Evolutionary conservation across 2,329 filamentous ascomycete genomes (phyloP).

Genomic region (Fusarium hostae): DNA sequence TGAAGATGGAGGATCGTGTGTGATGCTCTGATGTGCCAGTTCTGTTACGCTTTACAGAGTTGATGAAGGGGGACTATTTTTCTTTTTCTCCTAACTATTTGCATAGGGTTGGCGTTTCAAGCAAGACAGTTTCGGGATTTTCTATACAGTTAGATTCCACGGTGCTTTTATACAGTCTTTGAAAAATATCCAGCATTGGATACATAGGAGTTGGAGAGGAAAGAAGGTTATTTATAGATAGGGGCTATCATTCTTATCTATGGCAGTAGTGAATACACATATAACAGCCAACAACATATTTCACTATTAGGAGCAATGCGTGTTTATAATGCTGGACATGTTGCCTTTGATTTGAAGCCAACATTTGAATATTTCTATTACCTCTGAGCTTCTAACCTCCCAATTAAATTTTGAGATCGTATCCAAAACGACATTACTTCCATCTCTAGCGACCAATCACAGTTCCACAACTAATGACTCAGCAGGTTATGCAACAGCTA

Average conservation of each 20-base stretch:
- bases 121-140: conserved; percentile 13
- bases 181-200: conserved; percentile 10
- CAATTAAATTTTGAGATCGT: neutral
- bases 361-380: neutral
- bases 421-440: conserved; percentile 1
- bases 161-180: neutral
- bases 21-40: conserved; percentile 1
- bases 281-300: neutral
- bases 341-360: neutral
- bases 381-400: neutral
- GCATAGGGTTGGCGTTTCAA: conserved; percentile 42
- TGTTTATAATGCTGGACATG: neutral
- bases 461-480: conserved; percentile 11
- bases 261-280: neutral
- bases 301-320: neutral
- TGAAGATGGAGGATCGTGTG: neutral
- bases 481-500: conserved; percentile 6
- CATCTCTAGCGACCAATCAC: neutral
- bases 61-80: neutral
- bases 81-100: conserved; percentile 21
- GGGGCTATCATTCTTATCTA: neutral
- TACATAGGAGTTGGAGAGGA: neutral
- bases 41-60: neutral
- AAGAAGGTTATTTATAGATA: conserved; percentile 3
- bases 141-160: conserved; percentile 27